These are phyloP conservation scores for Trichoderma asperelloides DNA, from an alignment of 495 filamentous ascomycete genomes.

Conservation along the genomic window DNA sequence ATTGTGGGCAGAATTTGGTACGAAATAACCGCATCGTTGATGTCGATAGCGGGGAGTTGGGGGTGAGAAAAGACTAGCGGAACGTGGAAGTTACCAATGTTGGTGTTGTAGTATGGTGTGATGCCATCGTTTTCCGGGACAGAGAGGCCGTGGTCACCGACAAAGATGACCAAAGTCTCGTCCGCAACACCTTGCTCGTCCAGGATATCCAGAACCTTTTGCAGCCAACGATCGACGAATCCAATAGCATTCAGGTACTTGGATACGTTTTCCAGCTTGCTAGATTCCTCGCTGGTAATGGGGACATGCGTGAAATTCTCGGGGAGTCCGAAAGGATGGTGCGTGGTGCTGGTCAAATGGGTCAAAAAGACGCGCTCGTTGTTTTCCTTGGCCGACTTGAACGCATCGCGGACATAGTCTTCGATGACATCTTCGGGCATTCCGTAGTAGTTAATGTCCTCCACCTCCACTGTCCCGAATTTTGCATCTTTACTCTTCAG, in stretches of 20 bases:
- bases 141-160: conserved; percentile 40
- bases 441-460: conserved; percentile 39
- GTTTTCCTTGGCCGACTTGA: conserved; percentile 31
- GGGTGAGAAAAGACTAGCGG: conserved; percentile 43
- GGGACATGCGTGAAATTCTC: neutral
- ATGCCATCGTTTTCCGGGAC: conserved; percentile 36
- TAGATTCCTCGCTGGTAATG: conserved; percentile 22
- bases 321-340: conserved; percentile 36
- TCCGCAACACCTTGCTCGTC: conserved; percentile 39
- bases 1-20: conserved; percentile 41
- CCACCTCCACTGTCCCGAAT: conserved; percentile 20
- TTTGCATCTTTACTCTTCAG: conserved; percentile 24
- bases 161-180: conserved; percentile 40
- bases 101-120: conserved; percentile 42
- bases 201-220: conserved; percentile 31
- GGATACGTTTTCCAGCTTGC: conserved; percentile 22
- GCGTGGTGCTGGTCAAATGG: conserved; percentile 38
- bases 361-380: conserved; percentile 38
- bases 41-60: conserved; percentile 31
- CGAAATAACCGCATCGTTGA: conserved; percentile 35
- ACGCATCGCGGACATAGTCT: conserved; percentile 35
- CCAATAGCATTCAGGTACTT: conserved; percentile 34
- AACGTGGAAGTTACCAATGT: conserved; percentile 42
- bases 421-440: conserved; percentile 37
- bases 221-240: conserved; percentile 39